phyloP scores from a whole-genome alignment of 2,329 filamentous ascomycete genomes.

The Cercospora janseana region DNA sequence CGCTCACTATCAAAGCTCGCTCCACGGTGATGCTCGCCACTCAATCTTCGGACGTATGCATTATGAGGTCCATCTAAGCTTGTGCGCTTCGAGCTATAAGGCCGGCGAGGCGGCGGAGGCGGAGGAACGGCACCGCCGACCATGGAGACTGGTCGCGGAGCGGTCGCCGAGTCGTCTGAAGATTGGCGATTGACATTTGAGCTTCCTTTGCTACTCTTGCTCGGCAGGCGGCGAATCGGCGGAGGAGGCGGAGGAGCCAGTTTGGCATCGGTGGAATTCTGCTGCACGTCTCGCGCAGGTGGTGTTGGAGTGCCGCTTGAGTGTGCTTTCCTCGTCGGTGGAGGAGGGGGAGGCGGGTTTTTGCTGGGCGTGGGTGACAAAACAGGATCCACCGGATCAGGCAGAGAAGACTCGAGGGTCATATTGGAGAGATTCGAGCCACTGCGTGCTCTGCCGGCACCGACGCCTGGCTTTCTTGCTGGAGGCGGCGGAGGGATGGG shows the following conservation, averaged over 20 bases:
- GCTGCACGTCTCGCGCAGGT: background rate
- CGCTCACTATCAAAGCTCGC: conserved; percentile 31
- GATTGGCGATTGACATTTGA: conserved; percentile 24
- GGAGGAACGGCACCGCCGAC: conserved; percentile 25
- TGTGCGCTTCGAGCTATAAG: conserved; percentile 26
- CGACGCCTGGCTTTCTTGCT: conserved; percentile 41
- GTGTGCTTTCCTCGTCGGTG: conserved; percentile 32
- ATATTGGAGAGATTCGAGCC: conserved; percentile 30
- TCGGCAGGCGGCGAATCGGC: conserved; percentile 24
- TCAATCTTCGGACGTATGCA: conserved; percentile 16
- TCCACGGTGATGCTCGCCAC: conserved; percentile 23
- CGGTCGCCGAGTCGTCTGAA: conserved; percentile 22
- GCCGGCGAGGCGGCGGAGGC: conserved; percentile 34
- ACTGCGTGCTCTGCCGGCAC: conserved; percentile 27
- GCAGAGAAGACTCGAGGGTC: conserved; percentile 17
- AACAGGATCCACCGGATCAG: conserved; percentile 15
- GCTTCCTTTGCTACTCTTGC: conserved; percentile 23
- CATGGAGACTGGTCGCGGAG: conserved; percentile 10
- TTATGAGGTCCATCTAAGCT: conserved; percentile 28
- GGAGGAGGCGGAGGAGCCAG: conserved; percentile 32
- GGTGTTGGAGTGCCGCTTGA: conserved; percentile 6
- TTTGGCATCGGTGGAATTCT: conserved; percentile 15
- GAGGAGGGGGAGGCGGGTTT: conserved; percentile 33
- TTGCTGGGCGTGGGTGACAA: conserved; percentile 10
- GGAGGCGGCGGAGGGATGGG: conserved; percentile 50